Evolutionary conservation across 257 asterid genomes (phyloP), one percentile per base, ranked within the genome.

Genomic region (Parsonsia alboflavescens): DNA sequence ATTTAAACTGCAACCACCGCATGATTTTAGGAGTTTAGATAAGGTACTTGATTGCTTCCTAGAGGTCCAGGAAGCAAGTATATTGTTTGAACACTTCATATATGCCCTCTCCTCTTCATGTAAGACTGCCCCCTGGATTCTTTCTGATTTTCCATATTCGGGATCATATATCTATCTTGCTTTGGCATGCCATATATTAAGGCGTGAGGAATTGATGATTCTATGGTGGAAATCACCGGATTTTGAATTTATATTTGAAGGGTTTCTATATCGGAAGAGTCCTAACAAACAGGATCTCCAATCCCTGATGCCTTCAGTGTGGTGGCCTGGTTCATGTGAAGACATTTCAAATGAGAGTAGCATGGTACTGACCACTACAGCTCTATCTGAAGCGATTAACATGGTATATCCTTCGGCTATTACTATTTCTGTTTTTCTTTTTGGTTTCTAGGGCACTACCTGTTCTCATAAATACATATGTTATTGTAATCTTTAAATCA

Each of bases 291-390:
- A 89, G 71, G 98, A 93, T 81, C 97, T 93, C 69, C 97, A 88
- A 72, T 85, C 88, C 80, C 75, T 93, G 84, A 89, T 93, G 83
- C 97, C 98, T 84, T 89, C 92, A 39, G 96, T 93, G 21, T 93
- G 96, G 96, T 93, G 97, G 97, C 93, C 97, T 79, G 97, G 96
- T 72, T 89, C 97, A 70, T 84, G 82, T 79, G 98, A 91, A 81
- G 97, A 93, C 70, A 74, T 84, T 58, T 86, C 91, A 68, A 83
- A 85, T 59, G 97, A 90, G 85, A 88, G 85, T 78, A 85, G 97
- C 91, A 89, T 93, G 98, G 68, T 82, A 50, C 86, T 91, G 83
- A 91, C 98, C 11, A 90, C 98, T 45, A 81, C 90, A 45, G 97
- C 98, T 82, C 83, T 93, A 77, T 89, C 93, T 42, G 97, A 93